phyloP scores from a whole-genome alignment of 2,329 filamentous ascomycete genomes.

The Bisporella sp. region DNA sequence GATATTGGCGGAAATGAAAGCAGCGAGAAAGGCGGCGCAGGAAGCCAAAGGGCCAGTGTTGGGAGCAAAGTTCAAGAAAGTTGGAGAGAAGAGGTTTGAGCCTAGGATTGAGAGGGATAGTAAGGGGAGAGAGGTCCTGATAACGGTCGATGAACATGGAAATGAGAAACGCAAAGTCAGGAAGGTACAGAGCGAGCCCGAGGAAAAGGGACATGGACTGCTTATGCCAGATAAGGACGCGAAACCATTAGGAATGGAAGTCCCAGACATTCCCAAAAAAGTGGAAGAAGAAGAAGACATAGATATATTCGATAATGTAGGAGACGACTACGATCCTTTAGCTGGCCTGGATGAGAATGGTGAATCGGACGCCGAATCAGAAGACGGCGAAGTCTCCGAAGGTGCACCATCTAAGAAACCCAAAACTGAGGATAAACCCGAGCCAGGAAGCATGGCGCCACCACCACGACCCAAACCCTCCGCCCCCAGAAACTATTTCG shows the following conservation, averaged over 20 bases:
- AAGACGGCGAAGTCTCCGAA: constrained; percentile 32
- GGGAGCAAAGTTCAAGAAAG: constrained; percentile 57
- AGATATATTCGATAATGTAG: constrained; percentile 60
- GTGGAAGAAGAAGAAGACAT: constrained; percentile 46
- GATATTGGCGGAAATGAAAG: constrained; percentile 61
- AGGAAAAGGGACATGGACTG: constrained; percentile 35
- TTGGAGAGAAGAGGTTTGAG: constrained; percentile 47
- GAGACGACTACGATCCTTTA: constrained; percentile 61
- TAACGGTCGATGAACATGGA: constrained; percentile 59
- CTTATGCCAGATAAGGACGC: constrained; percentile 46
- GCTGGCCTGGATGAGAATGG: constrained; percentile 45
- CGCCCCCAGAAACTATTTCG: constrained; percentile 53
- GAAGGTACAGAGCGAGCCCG: constrained; percentile 38
- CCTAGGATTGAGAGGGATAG: constrained; percentile 54
- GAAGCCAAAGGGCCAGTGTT: constrained; percentile 41
- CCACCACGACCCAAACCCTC: constrained; percentile 31
- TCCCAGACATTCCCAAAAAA: constrained; percentile 47
- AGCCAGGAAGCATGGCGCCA: constrained; percentile 34
- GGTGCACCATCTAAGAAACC: constrained; percentile 8
- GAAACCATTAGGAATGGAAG: constrained; percentile 57
- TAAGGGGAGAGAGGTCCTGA: constrained; percentile 56
- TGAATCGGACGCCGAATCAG: constrained; percentile 33
- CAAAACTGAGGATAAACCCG: constrained; percentile 3
- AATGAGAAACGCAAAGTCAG: constrained; percentile 60
- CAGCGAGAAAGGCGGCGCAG: constrained; percentile 53